A percentile compares a stretch with the other conserved stretches of the same genome.
phyloP scores from a whole-genome alignment of 257 asterid genomes.

The Capsicum rhomboideum region DNA sequence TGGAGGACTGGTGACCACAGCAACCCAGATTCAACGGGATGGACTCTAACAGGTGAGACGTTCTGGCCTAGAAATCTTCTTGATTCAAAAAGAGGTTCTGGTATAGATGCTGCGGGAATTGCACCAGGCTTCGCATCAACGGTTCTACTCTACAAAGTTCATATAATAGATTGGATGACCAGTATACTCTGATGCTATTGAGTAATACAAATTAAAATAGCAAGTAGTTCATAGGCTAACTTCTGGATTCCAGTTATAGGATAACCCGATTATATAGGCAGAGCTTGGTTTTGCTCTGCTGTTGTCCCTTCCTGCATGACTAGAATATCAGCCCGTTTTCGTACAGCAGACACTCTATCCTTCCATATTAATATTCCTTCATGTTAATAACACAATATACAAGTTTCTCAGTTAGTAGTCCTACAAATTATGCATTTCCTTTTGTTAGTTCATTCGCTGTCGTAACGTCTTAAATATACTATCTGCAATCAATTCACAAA shows the following conservation, averaged over 20 bases:
- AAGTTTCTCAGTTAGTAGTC: too few species aligned
- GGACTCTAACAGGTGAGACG: conserved; percentile 46
- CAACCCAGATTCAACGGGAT: conserved; percentile 41
- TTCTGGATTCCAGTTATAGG: too few species aligned
- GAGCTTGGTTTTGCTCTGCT: too few species aligned
- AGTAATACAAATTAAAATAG: too few species aligned
- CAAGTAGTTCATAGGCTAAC: too few species aligned
- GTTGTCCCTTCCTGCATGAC: too few species aligned
- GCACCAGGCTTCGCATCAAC: conserved; percentile 26
- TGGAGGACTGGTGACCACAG: conserved; percentile 34
- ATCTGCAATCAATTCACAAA: conserved; percentile 2
- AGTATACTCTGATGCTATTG: too few species aligned
- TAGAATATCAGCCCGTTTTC: neutral
- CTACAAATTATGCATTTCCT: too few species aligned
- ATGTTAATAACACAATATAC: too few species aligned
- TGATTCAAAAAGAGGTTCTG: conserved; percentile 53
- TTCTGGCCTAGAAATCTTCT: conserved; percentile 30
- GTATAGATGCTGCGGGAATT: conserved; percentile 31
- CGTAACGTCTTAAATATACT: neutral
- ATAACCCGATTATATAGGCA: too few species aligned
- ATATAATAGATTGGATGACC: conserved; percentile 33
- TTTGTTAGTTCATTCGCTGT: too few species aligned
- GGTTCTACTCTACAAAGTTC: conserved; percentile 34
- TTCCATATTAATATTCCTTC: neutral
- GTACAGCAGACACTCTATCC: neutral